Conservation (phyloP, 768 basidiomycete genomes). For the Hortiboletus flavorubellus region DNA sequence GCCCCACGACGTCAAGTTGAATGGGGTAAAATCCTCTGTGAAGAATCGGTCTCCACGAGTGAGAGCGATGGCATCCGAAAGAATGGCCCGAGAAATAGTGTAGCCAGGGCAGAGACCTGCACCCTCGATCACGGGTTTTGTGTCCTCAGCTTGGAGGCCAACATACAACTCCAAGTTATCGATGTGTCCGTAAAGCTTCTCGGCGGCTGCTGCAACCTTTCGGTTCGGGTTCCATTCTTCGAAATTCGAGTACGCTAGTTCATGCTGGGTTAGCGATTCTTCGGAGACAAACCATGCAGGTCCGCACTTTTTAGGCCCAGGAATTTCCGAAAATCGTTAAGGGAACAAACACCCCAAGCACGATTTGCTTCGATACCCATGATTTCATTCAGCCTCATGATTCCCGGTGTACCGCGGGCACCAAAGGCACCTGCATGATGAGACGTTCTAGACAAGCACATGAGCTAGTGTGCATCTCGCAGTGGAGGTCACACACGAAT, state of each 20-base stretch:
- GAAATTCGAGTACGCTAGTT: slow-evolving; percentile 63
- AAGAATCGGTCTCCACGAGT: slow-evolving; percentile 83
- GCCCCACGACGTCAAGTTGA: slow-evolving; percentile 81
- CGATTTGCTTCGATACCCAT: slow-evolving; percentile 82
- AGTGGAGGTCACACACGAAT: slow-evolving; percentile 49
- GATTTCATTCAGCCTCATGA: slow-evolving; percentile 75
- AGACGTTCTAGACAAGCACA: slow-evolving; percentile 47
- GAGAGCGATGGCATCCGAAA: slow-evolving; percentile 82
- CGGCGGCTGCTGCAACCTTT: slow-evolving; percentile 66
- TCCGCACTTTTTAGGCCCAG: slow-evolving; percentile 70
- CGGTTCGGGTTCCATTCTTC: slow-evolving; percentile 78
- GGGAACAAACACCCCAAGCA: slow-evolving; percentile 74
- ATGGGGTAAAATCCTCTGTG: slow-evolving; percentile 78
- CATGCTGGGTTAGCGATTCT: background rate
- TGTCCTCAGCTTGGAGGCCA: slow-evolving; percentile 73
- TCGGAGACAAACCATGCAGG: background rate
- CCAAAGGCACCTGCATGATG: slow-evolving; percentile 71
- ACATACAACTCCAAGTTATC: slow-evolving; percentile 79
- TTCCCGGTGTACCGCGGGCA: slow-evolving; percentile 71
- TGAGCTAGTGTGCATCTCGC: background rate
- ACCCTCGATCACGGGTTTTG: slow-evolving; percentile 71
- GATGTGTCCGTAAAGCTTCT: slow-evolving; percentile 74
- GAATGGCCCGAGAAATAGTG: slow-evolving; percentile 81
- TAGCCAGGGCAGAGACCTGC: slow-evolving; percentile 87
- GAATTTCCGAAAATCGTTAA: slow-evolving; percentile 84